A percentile compares a stretch with the other conserved stretches of the same genome.
Evolutionary conservation across 805 yeast species (phyloP).

Genomic region (Teunomyces tritomae): DNA sequence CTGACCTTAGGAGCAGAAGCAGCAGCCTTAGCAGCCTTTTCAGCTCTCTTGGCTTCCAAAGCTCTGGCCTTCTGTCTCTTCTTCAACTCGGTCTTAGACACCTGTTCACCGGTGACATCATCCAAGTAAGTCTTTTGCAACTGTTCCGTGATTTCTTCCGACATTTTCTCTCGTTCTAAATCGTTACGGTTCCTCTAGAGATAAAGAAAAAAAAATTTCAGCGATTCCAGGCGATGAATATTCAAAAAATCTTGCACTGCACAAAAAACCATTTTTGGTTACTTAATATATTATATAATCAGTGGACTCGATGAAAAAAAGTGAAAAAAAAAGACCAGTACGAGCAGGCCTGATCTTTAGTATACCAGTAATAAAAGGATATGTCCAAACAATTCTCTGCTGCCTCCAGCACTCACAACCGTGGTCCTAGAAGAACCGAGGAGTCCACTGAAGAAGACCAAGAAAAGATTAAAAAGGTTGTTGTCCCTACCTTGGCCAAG

Average conservation of each 20-base stretch:
- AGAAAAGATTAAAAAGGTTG: slow-evolving; percentile 1
- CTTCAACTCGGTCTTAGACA: slow-evolving; percentile 93
- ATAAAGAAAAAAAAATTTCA: slow-evolving; percentile 1
- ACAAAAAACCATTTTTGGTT: neutral
- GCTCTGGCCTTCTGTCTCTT: slow-evolving; percentile 90
- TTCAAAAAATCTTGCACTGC: neutral
- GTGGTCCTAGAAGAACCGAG: slow-evolving; percentile 2
- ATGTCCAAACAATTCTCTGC: slow-evolving; percentile 4
- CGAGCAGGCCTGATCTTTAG: neutral
- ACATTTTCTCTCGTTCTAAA: neutral
- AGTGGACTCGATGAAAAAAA: slow-evolving; percentile 3
- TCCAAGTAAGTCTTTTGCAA: slow-evolving; percentile 79
- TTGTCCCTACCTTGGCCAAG: slow-evolving; percentile 11
- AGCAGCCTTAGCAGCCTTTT: slow-evolving; percentile 71
- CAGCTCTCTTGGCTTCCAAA: slow-evolving; percentile 86
- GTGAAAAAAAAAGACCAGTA: slow-evolving; percentile 1
- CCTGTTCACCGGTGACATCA: slow-evolving; percentile 94
- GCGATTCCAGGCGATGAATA: neutral
- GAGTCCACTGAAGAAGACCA: slow-evolving; percentile 1
- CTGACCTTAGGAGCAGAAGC: slow-evolving; percentile 49
- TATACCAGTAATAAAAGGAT: neutral
- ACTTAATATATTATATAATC: neutral
- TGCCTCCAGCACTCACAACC: neutral
- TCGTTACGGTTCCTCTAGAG: neutral
- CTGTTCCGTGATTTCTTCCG: slow-evolving; percentile 62